Base-by-base conservation (phyloP, 129 eudicot species). In the Centella asiatica region DNA sequence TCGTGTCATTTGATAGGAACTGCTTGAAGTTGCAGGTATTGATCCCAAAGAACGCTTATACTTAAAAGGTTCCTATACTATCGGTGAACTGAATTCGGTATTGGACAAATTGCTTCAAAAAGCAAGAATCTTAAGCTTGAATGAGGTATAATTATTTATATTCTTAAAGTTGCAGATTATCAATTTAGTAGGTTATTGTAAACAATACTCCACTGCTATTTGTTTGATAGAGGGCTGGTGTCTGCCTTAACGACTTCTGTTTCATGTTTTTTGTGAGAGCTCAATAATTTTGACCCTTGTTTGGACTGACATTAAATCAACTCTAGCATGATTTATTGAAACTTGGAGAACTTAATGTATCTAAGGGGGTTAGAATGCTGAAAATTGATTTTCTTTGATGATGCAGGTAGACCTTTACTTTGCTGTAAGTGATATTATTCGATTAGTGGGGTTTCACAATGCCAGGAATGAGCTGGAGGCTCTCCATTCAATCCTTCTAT, bases 381-480 rank as follows among this genome's bases (percentile, higher is more conserved):
- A 56, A 68, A 62, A 10, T 11, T 2, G 12, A 25, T 27, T n/a
- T n/a, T 3, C 37, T 22, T 23, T 69, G 60, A 36, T 72, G 60
- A 48, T 50, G 76, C 83, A 90, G 98, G 80, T 80, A 54, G 95
- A 90, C 66, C 83, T 90, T 39, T 90, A 90, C 55, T 90, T 84
- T 74, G 79, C 72, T 49, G 81, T 71, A 57, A 67, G 24, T 56
- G 80, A 86, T 81, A 63, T 71, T 13, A 18, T 48, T 70, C 50
- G 27, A 27, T 67, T 69, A 2, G 66, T 67, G 44, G 81, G 69
- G 27, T 73, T 74, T 58, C 65, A 44, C 57, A 84, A 85, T 77
- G 84, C 80, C n/a, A 79, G 85, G 62, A 80, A 77, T 68, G 98
- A 92, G 73, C 64, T 92, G 37, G 90, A 87, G 65, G 83, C 96